Percentiles rank a stretch among this genome's conserved stretches.
phyloP scores from a whole-genome alignment of 345 rosid species.

The Gossypium raimondii region DNA sequence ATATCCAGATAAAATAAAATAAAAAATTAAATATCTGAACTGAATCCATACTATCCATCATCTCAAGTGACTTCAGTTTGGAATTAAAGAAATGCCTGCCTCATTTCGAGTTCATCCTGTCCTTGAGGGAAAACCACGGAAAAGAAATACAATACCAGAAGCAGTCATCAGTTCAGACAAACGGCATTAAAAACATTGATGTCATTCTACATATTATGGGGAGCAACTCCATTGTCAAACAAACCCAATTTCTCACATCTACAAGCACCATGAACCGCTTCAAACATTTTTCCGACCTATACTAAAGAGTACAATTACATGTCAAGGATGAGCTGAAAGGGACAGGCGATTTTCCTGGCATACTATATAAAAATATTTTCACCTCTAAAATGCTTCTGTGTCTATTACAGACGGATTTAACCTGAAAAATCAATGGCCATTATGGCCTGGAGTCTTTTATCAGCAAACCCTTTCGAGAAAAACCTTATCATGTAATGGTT shows the following conservation, averaged over 20 bases:
- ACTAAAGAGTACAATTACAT: conserved; percentile 32
- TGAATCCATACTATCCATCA: too few species aligned
- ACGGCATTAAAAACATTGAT: not conserved
- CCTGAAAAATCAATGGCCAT: too few species aligned
- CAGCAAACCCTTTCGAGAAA: conserved; percentile 36
- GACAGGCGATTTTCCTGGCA: conserved; percentile 21
- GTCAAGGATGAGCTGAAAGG: conserved; percentile 49
- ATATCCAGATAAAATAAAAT: too few species aligned
- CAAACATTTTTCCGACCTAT: not conserved
- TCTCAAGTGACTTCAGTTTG: too few species aligned
- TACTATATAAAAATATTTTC: conserved; percentile 27
- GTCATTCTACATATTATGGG: not conserved
- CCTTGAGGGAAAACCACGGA: too few species aligned
- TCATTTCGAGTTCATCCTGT: too few species aligned
- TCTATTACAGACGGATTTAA: conserved; percentile 8
- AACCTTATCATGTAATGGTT: conserved; percentile 45
- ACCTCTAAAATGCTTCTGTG: conserved; percentile 14
- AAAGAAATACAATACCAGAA: not conserved
- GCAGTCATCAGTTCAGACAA: not conserved
- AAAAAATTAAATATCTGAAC: too few species aligned
- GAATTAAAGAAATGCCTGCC: too few species aligned
- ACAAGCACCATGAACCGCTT: not conserved
- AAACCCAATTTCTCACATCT: conserved; percentile 10
- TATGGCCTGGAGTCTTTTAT: not conserved
- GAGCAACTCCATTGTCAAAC: not conserved